A percentile compares a stretch with the other conserved stretches of the same genome.
Conservation (phyloP, 1,284 basidiomycete species). For the Naganishia cerealis region DNA sequence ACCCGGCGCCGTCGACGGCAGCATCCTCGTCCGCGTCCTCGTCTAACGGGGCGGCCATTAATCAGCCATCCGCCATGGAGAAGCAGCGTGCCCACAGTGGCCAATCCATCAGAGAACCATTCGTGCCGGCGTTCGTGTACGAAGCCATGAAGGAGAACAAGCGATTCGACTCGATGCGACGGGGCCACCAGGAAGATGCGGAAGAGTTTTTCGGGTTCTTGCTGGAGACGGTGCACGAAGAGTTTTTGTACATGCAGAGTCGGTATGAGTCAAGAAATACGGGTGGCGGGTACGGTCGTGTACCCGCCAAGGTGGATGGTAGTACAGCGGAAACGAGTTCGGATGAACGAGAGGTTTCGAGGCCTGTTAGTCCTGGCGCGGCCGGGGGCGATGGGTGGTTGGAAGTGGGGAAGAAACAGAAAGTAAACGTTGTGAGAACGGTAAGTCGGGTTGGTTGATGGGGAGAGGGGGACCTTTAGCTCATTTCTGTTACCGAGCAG, state of each 20-base stretch:
- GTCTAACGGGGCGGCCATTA: conserved; percentile 1
- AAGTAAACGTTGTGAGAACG: conserved; percentile 75
- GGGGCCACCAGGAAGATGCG: conserved; percentile 95
- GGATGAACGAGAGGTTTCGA: conserved; percentile 46
- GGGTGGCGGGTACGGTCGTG: conserved; percentile 37
- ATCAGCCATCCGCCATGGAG: conserved; percentile 27
- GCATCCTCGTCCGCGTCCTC: conserved; percentile 32
- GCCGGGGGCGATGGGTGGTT: conserved; percentile 65
- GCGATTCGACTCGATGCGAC: conserved; percentile 88
- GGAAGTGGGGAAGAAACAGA: conserved; percentile 89
- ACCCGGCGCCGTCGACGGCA: conserved; percentile 20
- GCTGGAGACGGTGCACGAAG: conserved; percentile 91
- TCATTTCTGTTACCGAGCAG: conserved; percentile 51
- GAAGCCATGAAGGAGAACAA: conserved; percentile 94
- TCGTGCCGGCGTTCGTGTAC: conserved; percentile 86
- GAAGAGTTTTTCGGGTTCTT: conserved; percentile 99
- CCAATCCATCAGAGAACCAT: conserved; percentile 60
- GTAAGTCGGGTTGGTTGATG: conserved; percentile 57
- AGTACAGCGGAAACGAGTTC: conserved; percentile 42
- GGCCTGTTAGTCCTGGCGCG: conserved; percentile 49
- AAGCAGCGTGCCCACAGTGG: conserved; percentile 37
- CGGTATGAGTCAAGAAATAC: conserved; percentile 43
- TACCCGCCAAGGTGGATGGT: conserved; percentile 45
- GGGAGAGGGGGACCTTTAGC: background rate
- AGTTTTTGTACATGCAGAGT: conserved; percentile 68